A percentile compares a stretch with the other conserved stretches of the same genome.
Evolutionary conservation across 2,329 filamentous ascomycete genomes (phyloP).

Genomic region (Davidsoniella neocaledoniae): DNA sequence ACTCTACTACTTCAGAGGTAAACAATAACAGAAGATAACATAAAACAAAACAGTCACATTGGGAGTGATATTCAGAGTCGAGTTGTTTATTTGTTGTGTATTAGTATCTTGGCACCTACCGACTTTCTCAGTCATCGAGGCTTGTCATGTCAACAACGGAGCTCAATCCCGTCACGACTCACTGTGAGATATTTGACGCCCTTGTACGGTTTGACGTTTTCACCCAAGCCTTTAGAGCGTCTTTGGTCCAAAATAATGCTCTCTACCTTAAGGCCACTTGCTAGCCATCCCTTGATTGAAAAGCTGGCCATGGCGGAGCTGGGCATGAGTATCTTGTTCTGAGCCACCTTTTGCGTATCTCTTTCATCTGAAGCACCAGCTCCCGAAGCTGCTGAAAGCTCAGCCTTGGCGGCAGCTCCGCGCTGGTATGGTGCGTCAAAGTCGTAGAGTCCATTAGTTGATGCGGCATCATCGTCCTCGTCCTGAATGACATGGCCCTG

Average conservation of each 20-base stretch:
- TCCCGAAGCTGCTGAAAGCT: slow-evolving; percentile 16
- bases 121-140: neutral
- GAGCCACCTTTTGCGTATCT: slow-evolving; percentile 41
- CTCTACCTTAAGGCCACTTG: slow-evolving; percentile 50
- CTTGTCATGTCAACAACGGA: slow-evolving; percentile 31
- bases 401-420: neutral
- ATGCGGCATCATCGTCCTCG: slow-evolving; percentile 28
- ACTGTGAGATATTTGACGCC: slow-evolving; percentile 91
- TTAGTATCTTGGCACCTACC: too few species aligned
- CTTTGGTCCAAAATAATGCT: slow-evolving; percentile 54
- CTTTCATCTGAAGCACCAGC: slow-evolving; percentile 19
- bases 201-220: slow-evolving; percentile 87
- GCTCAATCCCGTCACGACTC: slow-evolving; percentile 47
- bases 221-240: slow-evolving; percentile 70
- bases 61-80: too few species aligned
- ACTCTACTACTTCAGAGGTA: too few species aligned
- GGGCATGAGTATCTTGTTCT: slow-evolving; percentile 66
- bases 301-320: slow-evolving; percentile 60
- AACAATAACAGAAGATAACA: neutral
- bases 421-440: slow-evolving; percentile 10
- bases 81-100: too few species aligned
- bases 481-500: slow-evolving; percentile 43
- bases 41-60: neutral
- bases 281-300: slow-evolving; percentile 50
- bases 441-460: slow-evolving; percentile 7